Conservation (phyloP, 441 rosid genomes). For the Raphanus hybrid region DNA sequence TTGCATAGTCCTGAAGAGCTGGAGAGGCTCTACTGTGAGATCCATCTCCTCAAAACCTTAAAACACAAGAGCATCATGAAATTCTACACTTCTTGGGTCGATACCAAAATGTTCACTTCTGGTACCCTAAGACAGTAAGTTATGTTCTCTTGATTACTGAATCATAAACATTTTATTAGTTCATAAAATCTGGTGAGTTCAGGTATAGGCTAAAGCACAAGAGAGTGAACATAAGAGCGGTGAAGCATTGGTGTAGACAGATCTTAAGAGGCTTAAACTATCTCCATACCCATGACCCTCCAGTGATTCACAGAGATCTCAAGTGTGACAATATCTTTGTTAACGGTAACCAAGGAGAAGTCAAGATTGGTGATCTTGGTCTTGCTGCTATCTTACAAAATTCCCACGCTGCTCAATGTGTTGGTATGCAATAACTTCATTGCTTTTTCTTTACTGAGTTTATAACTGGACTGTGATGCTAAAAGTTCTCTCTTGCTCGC, state of each 20-base stretch:
- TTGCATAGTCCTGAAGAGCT: constrained; percentile 90
- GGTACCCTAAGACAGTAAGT: constrained; percentile 93
- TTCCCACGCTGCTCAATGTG: constrained; percentile 89
- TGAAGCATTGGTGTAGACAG: constrained; percentile 97
- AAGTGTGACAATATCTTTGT: constrained; percentile 93
- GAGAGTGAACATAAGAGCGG: constrained; percentile 88
- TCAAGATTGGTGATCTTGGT: constrained; percentile 97
- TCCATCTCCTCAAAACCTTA: constrained; percentile 89
- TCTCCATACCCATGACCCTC: constrained; percentile 89
- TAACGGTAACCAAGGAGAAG: constrained; percentile 95
- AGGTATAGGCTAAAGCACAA: constrained; percentile 89
- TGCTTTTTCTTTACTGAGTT: background rate
- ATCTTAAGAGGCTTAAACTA: constrained; percentile 84
- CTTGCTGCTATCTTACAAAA: constrained; percentile 85
- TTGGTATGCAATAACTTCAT: constrained; percentile 58
- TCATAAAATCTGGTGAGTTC: background rate
- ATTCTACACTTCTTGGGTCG: constrained; percentile 93
- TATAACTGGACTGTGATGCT: background rate
- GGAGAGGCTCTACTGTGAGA: constrained; percentile 91
- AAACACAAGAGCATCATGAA: constrained; percentile 95
- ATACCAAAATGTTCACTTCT: constrained; percentile 86
- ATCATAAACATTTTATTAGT: background rate
- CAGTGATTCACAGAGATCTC: constrained; percentile 93
- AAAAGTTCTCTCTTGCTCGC: background rate
- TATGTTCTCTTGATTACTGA: no score